phyloP scores from a whole-genome alignment of 305 asterid species.

The Withania somnifera region DNA sequence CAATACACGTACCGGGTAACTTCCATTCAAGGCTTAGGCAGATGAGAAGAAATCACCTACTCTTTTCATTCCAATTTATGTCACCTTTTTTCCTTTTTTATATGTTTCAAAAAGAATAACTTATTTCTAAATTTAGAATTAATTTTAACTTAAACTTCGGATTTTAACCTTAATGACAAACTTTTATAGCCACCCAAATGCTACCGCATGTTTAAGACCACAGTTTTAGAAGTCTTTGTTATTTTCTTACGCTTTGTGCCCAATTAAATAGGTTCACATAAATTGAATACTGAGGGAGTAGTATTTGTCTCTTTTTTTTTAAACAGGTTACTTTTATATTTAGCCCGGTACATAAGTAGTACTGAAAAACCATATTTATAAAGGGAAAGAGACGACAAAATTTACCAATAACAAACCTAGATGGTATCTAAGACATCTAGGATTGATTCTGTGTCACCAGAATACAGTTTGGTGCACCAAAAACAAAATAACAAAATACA shows the following conservation, averaged over 20 bases:
- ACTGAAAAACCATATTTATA: too few relatives aligned
- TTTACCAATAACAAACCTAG: too few relatives aligned
- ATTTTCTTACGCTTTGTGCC: background rate
- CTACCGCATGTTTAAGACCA: background rate
- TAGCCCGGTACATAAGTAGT: too few relatives aligned
- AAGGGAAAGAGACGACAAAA: too few relatives aligned
- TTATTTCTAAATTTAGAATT: background rate
- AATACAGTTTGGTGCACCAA: too few relatives aligned
- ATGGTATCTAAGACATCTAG: too few relatives aligned
- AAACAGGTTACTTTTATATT: too few relatives aligned
- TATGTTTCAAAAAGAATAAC: background rate
- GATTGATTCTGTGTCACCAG: too few relatives aligned
- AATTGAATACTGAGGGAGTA: background rate
- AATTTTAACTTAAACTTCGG: background rate
- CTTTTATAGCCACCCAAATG: background rate
- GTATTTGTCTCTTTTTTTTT: too few relatives aligned
- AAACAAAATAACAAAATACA: too few relatives aligned
- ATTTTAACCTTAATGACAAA: background rate
- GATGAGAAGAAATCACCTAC: background rate
- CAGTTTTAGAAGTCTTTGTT: background rate
- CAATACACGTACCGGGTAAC: background rate
- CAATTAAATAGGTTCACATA: background rate
- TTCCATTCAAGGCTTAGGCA: background rate
- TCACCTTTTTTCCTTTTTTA: background rate
- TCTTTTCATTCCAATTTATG: background rate